These are phyloP conservation scores for Kazachstania taianensis DNA, from an alignment of 805 yeast species.

Conservation along the genomic window DNA sequence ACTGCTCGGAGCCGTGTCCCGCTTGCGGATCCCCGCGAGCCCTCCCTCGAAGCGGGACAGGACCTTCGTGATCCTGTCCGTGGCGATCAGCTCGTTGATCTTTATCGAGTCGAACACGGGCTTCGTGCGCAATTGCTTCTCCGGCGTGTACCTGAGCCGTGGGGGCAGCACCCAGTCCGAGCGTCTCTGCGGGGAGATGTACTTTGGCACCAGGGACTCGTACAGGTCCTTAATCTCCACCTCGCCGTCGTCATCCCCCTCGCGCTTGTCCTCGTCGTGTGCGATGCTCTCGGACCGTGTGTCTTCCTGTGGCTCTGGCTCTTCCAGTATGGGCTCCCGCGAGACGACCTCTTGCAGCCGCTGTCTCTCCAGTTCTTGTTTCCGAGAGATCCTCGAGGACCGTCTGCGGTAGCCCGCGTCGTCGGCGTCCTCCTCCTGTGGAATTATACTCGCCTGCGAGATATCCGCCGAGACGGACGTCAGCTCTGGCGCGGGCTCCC, in stretches of 20 bases:
- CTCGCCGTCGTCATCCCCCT: constrained; percentile 4
- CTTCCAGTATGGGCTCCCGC: neutral
- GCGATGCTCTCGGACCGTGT: no score
- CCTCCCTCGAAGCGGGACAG: constrained; percentile 28
- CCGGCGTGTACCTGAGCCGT: constrained; percentile 23
- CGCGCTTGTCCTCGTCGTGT: constrained; percentile 4
- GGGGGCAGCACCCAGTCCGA: constrained; percentile 29
- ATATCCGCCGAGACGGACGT: neutral
- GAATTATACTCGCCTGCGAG: constrained; percentile 2
- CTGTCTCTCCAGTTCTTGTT: constrained; percentile 4
- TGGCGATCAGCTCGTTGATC: constrained; percentile 22
- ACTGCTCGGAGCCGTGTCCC: constrained; percentile 3
- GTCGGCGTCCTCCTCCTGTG: neutral
- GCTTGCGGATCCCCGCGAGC: constrained; percentile 25
- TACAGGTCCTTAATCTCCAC: constrained; percentile 19
- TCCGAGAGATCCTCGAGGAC: constrained; percentile 10
- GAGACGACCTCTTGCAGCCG: neutral
- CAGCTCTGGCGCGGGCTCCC: no score
- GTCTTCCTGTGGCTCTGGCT: neutral
- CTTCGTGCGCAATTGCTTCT: constrained; percentile 26
- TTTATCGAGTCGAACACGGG: constrained; percentile 24
- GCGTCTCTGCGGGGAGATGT: constrained; percentile 24
- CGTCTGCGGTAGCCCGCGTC: constrained; percentile 6
- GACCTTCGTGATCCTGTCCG: constrained; percentile 18
- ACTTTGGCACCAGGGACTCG: constrained; percentile 25